phyloP scores from a whole-genome alignment of 805 yeast genomes.

The Kodamaea kaohsiungensis region DNA sequence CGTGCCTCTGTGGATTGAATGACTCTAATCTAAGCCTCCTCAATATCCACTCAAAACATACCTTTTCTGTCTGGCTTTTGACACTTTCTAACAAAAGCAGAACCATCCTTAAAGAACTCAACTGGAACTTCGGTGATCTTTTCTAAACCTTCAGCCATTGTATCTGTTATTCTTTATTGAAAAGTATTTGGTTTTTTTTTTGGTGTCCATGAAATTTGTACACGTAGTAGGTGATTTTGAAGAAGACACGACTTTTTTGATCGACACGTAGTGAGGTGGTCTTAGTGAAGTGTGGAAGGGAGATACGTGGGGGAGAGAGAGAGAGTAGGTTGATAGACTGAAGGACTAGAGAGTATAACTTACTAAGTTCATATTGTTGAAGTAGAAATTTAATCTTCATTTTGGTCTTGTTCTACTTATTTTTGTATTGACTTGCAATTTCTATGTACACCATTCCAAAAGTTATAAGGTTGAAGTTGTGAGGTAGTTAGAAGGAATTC shows the following conservation, averaged over 20 bases:
- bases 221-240: constrained; percentile 6
- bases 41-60: constrained; percentile 29
- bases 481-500: too few relatives aligned
- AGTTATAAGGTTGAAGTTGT: too few relatives aligned
- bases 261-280: not conserved
- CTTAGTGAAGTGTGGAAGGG: too few relatives aligned
- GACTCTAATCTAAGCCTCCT: not conserved
- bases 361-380: too few relatives aligned
- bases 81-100: constrained; percentile 85
- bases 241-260: constrained; percentile 1
- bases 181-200: constrained; percentile 3
- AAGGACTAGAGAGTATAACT: too few relatives aligned
- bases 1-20: not conserved
- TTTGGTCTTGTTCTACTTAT: too few relatives aligned
- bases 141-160: constrained; percentile 65
- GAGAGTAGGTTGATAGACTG: too few relatives aligned
- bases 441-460: too few relatives aligned
- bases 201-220: constrained; percentile 5
- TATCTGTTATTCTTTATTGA: constrained; percentile 15
- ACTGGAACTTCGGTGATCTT: constrained; percentile 83
- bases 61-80: constrained; percentile 87
- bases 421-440: too few relatives aligned
- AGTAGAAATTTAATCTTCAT: too few relatives aligned
- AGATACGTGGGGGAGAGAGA: too few relatives aligned
- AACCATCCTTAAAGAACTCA: constrained; percentile 89